Evolutionary conservation across 2,329 filamentous ascomycete genomes (phyloP).

Genomic region (Aurifilum marmelostoma): DNA sequence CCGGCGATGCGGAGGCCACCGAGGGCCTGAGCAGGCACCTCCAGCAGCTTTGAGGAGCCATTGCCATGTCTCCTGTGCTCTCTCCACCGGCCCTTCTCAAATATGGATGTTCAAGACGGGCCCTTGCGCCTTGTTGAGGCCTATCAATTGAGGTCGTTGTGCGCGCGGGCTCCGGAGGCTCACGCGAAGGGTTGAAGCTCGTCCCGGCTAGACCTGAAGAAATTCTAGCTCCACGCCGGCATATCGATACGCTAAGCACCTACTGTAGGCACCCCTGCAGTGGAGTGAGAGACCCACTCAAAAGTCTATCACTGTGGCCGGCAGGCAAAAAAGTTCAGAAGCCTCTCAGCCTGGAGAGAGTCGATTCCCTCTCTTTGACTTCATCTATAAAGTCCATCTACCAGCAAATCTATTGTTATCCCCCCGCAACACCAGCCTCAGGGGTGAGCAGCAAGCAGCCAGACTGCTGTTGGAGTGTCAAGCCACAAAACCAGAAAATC

Average conservation of each 20-base stretch:
- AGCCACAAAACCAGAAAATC: not conserved
- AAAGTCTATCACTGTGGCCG: not conserved
- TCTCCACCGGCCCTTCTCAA: constrained; percentile 16
- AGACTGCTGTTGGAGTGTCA: not conserved
- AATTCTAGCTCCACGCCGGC: constrained; percentile 29
- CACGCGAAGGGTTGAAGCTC: constrained; percentile 13
- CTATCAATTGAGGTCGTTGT: not conserved
- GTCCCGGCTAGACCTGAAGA: constrained; percentile 22
- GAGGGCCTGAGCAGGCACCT: constrained; percentile 58
- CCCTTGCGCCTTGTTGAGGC: not conserved
- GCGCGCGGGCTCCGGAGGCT: constrained; percentile 5
- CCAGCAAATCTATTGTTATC: not conserved
- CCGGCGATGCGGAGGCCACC: constrained; percentile 34
- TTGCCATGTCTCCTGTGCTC: constrained; percentile 36
- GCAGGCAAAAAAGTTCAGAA: constrained; percentile 14
- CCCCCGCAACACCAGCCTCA: not conserved
- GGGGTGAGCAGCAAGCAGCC: not conserved
- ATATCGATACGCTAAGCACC: constrained; percentile 20
- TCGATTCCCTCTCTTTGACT: not conserved
- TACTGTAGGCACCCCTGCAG: not conserved
- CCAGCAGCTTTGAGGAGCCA: constrained; percentile 63
- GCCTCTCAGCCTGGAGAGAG: not conserved
- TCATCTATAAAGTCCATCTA: not conserved
- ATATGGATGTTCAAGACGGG: not conserved
- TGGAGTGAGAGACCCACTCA: constrained; percentile 15